Evolutionary conservation across 306 rosid genomes (phyloP).

Genomic region (Delonix regia): DNA sequence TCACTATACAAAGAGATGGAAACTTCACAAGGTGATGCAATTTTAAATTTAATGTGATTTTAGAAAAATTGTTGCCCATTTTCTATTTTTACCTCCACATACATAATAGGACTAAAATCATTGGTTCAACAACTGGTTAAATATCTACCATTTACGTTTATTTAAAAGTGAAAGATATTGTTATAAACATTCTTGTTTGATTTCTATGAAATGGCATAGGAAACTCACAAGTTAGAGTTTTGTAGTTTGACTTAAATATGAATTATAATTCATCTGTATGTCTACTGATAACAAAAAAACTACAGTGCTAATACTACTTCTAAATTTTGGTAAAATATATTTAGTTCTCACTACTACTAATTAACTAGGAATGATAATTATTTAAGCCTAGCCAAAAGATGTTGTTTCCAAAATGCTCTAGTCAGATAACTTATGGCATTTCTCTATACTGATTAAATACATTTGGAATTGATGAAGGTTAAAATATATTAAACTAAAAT

Average conservation of each 20-base stretch:
- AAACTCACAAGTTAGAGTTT: constrained; percentile 23
- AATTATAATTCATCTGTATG: constrained; percentile 5
- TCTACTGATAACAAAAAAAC: not conserved
- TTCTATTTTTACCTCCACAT: not conserved
- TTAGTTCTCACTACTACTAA: too few species aligned
- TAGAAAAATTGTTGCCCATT: constrained; percentile 13
- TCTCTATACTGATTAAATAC: too few species aligned
- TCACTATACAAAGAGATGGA: constrained; percentile 76
- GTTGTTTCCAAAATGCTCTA: too few species aligned
- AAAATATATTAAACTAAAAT: too few species aligned
- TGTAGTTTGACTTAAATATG: constrained; percentile 18
- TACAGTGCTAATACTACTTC: not conserved
- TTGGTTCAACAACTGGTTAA: not conserved
- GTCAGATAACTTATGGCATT: too few species aligned
- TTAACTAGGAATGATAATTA: too few species aligned
- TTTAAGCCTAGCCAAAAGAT: too few species aligned
- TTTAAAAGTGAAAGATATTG: constrained; percentile 11
- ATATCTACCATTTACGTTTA: constrained; percentile 9
- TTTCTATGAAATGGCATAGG: constrained; percentile 13
- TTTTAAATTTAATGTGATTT: constrained; percentile 31
- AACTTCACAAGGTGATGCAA: constrained; percentile 66
- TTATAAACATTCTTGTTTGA: not conserved
- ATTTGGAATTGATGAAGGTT: too few species aligned
- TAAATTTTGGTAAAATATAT: constrained; percentile 8
- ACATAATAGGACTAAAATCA: not conserved